Evolutionary conservation across 768 basidiomycete genomes (phyloP).

Genomic region (Termitomyces titanicus): DNA sequence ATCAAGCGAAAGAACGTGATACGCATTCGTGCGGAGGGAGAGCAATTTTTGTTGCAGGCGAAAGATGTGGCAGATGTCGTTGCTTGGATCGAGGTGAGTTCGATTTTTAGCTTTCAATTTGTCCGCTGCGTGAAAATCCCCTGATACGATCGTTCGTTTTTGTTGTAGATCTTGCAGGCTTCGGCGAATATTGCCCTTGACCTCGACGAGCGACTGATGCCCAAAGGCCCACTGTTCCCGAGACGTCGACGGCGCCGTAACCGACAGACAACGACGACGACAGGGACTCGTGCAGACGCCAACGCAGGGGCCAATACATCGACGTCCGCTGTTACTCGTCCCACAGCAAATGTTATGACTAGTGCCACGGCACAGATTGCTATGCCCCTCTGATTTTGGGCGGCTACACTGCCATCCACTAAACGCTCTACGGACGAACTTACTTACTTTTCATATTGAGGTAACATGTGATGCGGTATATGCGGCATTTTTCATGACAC

Average conservation of each 20-base stretch:
- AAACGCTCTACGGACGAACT: background rate
- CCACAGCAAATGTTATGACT: background rate
- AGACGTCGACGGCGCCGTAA: slow-evolving; percentile 12
- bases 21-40: slow-evolving; percentile 85
- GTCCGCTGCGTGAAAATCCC: background rate
- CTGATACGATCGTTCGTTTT: background rate
- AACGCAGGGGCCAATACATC: background rate
- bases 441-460: background rate
- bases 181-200: slow-evolving; percentile 91
- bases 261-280: background rate
- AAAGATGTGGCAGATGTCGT: slow-evolving; percentile 81
- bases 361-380: background rate
- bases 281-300: background rate
- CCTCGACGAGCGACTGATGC: slow-evolving; percentile 90
- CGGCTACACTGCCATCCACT: background rate
- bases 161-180: slow-evolving; percentile 74
- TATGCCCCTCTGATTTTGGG: background rate
- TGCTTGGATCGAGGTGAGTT: slow-evolving; percentile 87
- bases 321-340: background rate
- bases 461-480: background rate
- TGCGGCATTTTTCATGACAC: background rate
- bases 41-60: slow-evolving; percentile 95
- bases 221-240: slow-evolving; percentile 82
- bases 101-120: slow-evolving; percentile 15
- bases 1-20: slow-evolving; percentile 92